phyloP scores from a whole-genome alignment of 345 rosid species.

The Psidium friedrichsthalianum region DNA sequence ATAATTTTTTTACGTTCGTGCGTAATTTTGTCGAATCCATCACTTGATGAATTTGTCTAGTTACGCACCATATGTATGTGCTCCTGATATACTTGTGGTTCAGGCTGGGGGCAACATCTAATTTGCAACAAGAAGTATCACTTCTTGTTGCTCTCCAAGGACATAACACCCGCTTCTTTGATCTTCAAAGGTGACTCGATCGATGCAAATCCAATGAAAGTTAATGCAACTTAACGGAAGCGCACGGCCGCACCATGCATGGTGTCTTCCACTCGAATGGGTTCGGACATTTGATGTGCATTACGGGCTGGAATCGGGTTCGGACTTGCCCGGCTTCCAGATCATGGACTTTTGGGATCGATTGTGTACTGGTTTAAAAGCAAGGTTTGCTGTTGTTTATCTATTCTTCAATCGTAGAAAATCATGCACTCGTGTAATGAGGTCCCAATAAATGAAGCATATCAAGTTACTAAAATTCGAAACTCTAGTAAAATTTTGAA shows the following conservation, averaged over 20 bases:
- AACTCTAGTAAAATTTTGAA: neutral
- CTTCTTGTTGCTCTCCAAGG: slow-evolving; percentile 52
- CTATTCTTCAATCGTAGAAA: neutral
- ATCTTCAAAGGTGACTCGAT: slow-evolving; percentile 17
- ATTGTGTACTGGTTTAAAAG: slow-evolving; percentile 59
- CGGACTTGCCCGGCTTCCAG: slow-evolving; percentile 54
- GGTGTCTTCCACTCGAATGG: slow-evolving; percentile 89
- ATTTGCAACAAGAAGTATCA: slow-evolving; percentile 91
- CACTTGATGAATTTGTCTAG: neutral
- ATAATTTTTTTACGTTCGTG: neutral
- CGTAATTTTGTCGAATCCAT: neutral
- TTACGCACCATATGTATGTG: neutral
- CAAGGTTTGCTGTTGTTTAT: slow-evolving; percentile 39
- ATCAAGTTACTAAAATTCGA: neutral
- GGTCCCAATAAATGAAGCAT: neutral
- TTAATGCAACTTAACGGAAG: slow-evolving; percentile 34
- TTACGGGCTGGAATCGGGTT: slow-evolving; percentile 64
- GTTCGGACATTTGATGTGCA: slow-evolving; percentile 69
- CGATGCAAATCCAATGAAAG: slow-evolving; percentile 10
- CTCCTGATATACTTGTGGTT: neutral
- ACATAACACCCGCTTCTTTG: slow-evolving; percentile 19
- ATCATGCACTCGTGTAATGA: neutral
- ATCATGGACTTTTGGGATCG: slow-evolving; percentile 92
- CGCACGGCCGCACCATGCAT: slow-evolving; percentile 54
- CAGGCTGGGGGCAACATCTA: slow-evolving; percentile 86